Conservation (phyloP, 2,329 filamentous ascomycete species). For the Ophiostoma tasmaniense region DNA sequence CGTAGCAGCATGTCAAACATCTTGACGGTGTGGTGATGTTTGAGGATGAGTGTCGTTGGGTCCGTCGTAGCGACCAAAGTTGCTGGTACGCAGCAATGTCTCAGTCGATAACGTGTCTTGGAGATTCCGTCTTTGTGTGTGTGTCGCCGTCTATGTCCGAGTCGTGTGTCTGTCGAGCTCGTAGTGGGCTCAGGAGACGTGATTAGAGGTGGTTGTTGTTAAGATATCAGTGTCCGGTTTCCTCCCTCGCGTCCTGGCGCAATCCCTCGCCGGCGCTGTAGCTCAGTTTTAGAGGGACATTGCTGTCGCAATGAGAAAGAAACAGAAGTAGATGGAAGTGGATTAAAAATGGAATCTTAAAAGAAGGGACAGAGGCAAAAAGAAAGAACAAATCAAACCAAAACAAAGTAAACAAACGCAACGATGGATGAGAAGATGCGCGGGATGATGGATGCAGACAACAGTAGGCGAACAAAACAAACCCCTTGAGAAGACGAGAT, state of each 20-base stretch:
- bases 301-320: neutral
- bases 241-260: slow-evolving; percentile 19
- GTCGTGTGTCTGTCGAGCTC: neutral
- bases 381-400: neutral
- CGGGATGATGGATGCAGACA: neutral
- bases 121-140: neutral
- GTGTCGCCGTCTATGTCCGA: neutral
- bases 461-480: neutral
- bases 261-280: slow-evolving; percentile 16
- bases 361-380: neutral
- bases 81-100: neutral
- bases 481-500: neutral
- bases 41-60: neutral
- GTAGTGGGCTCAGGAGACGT: neutral
- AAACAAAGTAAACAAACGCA: neutral
- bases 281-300: slow-evolving; percentile 15
- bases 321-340: neutral
- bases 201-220: neutral
- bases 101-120: neutral
- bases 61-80: neutral
- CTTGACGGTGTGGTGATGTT: neutral
- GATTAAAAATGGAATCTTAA: neutral
- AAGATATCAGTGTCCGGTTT: slow-evolving; percentile 1
- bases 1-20: slow-evolving; percentile 29
- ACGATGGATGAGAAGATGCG: neutral